Conservation (phyloP, 495 filamentous ascomycete genomes). For the Trypethelium eluteriae region DNA sequence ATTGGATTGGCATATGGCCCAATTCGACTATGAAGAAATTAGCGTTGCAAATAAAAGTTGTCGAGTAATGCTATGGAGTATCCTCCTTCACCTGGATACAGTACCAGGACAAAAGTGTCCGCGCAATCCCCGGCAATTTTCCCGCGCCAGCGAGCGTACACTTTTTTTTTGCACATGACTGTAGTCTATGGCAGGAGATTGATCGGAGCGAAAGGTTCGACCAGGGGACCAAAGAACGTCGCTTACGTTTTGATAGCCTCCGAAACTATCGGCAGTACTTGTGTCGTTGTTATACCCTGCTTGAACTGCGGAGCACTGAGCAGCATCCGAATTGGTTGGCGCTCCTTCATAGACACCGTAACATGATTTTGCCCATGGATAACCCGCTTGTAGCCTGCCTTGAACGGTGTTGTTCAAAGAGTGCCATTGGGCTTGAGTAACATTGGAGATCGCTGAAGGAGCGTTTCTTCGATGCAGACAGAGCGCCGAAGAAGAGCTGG, state of each 20-base stretch:
- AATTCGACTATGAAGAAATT: not conserved
- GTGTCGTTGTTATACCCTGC: slow-evolving; percentile 13
- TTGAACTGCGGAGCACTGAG: slow-evolving; percentile 14
- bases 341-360: slow-evolving; percentile 10
- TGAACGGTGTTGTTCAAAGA: slow-evolving; percentile 15
- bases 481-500: too few species aligned
- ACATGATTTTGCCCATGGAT: slow-evolving; percentile 17
- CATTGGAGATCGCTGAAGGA: not conserved
- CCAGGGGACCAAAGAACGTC: not conserved
- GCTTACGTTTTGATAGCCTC: slow-evolving; percentile 17
- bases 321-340: not conserved
- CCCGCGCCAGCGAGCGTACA: not conserved
- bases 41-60: not conserved
- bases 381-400: slow-evolving; percentile 9
- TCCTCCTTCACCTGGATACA: not conserved
- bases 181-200: too few species aligned
- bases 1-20: not conserved
- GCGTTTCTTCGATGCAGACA: too few species aligned
- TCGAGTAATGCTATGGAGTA: not conserved
- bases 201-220: too few species aligned
- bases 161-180: too few species aligned
- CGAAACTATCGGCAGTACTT: slow-evolving; percentile 9
- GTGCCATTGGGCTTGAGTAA: slow-evolving; percentile 12
- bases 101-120: not conserved
- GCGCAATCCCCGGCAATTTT: too few species aligned